Percentiles rank a stretch among this genome's conserved stretches.
These are phyloP conservation scores for Trametes meyenii DNA, from an alignment of 768 basidiomycete genomes.

Conservation along the genomic window DNA sequence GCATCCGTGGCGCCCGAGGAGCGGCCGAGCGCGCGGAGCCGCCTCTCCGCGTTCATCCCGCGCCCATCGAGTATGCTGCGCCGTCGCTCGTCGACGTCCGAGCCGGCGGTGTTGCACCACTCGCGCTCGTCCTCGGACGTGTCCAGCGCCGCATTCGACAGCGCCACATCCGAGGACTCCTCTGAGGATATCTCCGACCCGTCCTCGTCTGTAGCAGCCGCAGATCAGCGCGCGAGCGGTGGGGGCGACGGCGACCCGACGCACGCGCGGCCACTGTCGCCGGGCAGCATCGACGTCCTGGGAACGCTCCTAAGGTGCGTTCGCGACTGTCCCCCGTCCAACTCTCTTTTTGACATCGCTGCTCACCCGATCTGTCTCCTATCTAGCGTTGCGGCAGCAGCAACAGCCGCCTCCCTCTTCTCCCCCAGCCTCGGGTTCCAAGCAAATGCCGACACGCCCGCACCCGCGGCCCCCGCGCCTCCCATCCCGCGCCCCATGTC, in stretches of 20 bases:
- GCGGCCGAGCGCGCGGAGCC: slow-evolving; percentile 38
- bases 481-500: slow-evolving; percentile 39
- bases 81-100: slow-evolving; percentile 15
- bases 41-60: slow-evolving; percentile 44
- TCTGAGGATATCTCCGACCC: slow-evolving; percentile 11
- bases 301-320: slow-evolving; percentile 80
- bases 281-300: slow-evolving; percentile 79
- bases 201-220: slow-evolving; percentile 3
- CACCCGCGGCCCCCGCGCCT: slow-evolving; percentile 21
- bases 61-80: slow-evolving; percentile 37
- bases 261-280: slow-evolving; percentile 50
- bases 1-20: slow-evolving; percentile 26
- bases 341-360: slow-evolving; percentile 5
- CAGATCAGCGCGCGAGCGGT: slow-evolving; percentile 15
- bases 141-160: slow-evolving; percentile 1
- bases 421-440: slow-evolving; percentile 52
- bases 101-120: neutral
- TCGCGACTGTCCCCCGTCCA: neutral
- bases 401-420: slow-evolving; percentile 83
- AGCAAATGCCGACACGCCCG: slow-evolving; percentile 15
- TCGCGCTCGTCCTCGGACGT: slow-evolving; percentile 5
- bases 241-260: slow-evolving; percentile 17
- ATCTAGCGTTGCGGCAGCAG: slow-evolving; percentile 78
- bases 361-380: neutral
- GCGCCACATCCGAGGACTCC: slow-evolving; percentile 1